These are phyloP conservation scores for Huiozyma sinensis DNA, from an alignment of 805 yeast species.

Conservation along the genomic window DNA sequence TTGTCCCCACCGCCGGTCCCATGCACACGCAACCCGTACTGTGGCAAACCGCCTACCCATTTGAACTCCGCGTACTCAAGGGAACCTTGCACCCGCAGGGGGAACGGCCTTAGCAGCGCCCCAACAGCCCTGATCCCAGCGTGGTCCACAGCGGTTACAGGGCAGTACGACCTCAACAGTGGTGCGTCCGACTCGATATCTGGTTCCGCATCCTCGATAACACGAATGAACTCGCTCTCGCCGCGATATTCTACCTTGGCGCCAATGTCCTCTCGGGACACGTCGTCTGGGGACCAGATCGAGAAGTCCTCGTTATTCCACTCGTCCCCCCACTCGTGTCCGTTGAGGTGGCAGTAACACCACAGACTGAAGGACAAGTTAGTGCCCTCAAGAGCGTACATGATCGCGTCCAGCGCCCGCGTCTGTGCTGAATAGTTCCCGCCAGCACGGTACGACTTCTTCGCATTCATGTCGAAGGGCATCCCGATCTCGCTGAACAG, in stretches of 20 bases:
- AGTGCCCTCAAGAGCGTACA: conserved; percentile 66
- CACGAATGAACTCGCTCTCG: not conserved
- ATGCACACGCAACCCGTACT: conserved; percentile 39
- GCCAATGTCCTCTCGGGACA: not conserved
- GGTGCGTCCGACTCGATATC: not conserved
- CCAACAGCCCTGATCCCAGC: conserved; percentile 62
- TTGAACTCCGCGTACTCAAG: conserved; percentile 50
- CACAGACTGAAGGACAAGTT: conserved; percentile 70
- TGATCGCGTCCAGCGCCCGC: conserved; percentile 72
- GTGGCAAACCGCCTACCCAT: conserved; percentile 28
- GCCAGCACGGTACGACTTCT: conserved; percentile 55
- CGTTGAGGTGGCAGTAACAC: conserved; percentile 68
- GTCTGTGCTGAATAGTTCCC: conserved; percentile 68
- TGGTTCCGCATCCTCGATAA: not conserved
- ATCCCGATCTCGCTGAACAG: conserved; percentile 92
- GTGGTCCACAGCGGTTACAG: not conserved
- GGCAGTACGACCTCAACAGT: not conserved
- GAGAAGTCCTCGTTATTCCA: conserved; percentile 96
- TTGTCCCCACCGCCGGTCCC: conserved; percentile 16
- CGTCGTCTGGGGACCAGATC: conserved; percentile 64
- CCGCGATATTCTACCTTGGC: not conserved
- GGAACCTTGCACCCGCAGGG: conserved; percentile 52
- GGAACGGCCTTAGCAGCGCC: conserved; percentile 72
- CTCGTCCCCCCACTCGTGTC: conserved; percentile 78
- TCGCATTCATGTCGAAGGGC: conserved; percentile 91